Conservation (phyloP, 2,329 filamentous ascomycete genomes). For the Escovopsis sp. region DNA sequence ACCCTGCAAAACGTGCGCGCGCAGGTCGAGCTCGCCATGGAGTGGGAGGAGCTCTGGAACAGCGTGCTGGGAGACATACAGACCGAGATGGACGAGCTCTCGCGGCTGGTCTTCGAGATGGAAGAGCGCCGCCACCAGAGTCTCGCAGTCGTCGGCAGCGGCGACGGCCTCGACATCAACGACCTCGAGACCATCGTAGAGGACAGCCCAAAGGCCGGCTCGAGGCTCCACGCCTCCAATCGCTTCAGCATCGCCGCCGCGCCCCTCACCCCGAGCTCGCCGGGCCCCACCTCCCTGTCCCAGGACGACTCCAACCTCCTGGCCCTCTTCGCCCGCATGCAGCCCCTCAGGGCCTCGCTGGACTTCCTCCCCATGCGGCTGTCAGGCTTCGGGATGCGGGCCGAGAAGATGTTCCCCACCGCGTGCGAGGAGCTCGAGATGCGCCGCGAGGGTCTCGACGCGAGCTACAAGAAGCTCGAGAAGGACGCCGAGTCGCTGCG, state of each 20-base stretch:
- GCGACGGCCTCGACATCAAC: conserved; percentile 61
- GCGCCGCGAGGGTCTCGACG: conserved; percentile 59
- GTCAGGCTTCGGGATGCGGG: conserved; percentile 69
- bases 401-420: conserved; percentile 67
- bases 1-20: conserved; percentile 67
- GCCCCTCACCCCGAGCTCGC: conserved; percentile 47
- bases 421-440: conserved; percentile 80
- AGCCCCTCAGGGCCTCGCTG: conserved; percentile 78
- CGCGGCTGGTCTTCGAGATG: conserved; percentile 86
- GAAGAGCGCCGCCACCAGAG: conserved; percentile 85
- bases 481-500: conserved; percentile 78
- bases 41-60: conserved; percentile 97
- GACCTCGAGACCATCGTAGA: conserved; percentile 90
- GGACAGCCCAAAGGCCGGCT: conserved; percentile 50
- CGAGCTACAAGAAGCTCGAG: conserved; percentile 77
- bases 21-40: conserved; percentile 94
- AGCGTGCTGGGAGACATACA: conserved; percentile 87
- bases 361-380: conserved; percentile 94
- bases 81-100: conserved; percentile 66
- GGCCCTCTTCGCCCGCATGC: conserved; percentile 87
- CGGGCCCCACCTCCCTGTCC: conserved; percentile 36
- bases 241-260: conserved; percentile 56
- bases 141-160: conserved; percentile 45
- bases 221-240: conserved; percentile 35
- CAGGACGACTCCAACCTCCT: conserved; percentile 82